Evolutionary conservation across 169 alveolate genomes (phyloP), one percentile per base, ranked within the genome.

Genomic region (Cryptosporidium tyzzeri): DNA sequence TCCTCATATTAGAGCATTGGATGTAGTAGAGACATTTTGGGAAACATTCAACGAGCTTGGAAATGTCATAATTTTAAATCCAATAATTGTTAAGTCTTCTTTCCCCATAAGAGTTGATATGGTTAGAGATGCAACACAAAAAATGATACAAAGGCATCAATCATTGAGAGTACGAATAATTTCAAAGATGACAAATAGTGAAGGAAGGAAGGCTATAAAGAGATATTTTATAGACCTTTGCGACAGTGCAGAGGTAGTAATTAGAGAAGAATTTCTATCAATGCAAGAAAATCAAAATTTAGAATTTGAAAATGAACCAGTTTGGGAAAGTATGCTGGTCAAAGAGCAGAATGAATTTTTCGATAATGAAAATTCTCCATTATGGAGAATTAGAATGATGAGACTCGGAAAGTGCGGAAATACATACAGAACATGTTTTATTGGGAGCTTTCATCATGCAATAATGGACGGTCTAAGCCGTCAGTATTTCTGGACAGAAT

Each of bases 361-460:
- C 16, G 86, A 73, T 0, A 65, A 41, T 62, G 75, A 80, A 80
- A 59, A 41, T 59, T 37, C 89, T 31, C 89, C 89, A 26, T 80
- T 80, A 44, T 80, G 89, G 89, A 37, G 89, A 45, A 80, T 80
- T 48, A 80, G 74, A 7, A 62, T 80, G 55, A 80, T 62, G 75
- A 29, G 44, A 18, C n/a, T 80, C 10, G 89, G 89, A 4, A 80
- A 45, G n/a, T 10, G n/a, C 14, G 68, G 44, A 21, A 45, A 50
- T 61, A 21, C 16, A 26, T 89, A 73, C 45, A 75, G 93, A 50
- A 87, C 94, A 26, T 84, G 91, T 69, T 68, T 92, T n/a, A 31
- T 92, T 50, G 94, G 92, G 2, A 74, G 91, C 16, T 92, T 92
- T 44, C 94, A 92, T 39, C 94, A 92, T 86, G 87, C 94, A 69